Conservation (phyloP, 345 rosid genomes). For the Citrus glauca region DNA sequence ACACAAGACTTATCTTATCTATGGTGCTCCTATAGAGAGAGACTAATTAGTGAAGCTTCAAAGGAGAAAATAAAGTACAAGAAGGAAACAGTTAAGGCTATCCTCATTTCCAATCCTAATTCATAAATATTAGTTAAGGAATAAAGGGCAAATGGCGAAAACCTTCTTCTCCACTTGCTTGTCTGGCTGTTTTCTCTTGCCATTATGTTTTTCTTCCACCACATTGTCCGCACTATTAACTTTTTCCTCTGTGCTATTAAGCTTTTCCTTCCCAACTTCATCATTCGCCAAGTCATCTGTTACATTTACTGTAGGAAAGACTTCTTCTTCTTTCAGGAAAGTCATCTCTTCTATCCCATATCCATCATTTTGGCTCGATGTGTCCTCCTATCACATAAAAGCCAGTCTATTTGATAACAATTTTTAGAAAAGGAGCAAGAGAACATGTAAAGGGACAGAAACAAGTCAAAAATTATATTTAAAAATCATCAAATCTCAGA, state of each 20-base stretch:
- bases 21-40: background rate
- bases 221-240: conserved; percentile 35
- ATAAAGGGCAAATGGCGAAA: conserved; percentile 1
- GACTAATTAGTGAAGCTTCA: background rate
- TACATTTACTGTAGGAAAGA: conserved; percentile 40
- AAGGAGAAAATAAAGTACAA: conserved; percentile 6
- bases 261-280: conserved; percentile 35
- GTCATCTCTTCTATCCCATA: conserved; percentile 85
- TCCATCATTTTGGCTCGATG: conserved; percentile 26
- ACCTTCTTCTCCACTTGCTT: conserved; percentile 67
- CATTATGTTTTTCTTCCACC: conserved; percentile 36
- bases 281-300: conserved; percentile 36
- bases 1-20: background rate
- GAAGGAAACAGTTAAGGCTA: conserved; percentile 7
- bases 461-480: background rate
- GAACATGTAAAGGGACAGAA: background rate
- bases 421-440: background rate
- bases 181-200: conserved; percentile 71
- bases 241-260: conserved; percentile 39
- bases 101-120: background rate
- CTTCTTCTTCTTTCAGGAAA: conserved; percentile 72
- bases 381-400: conserved; percentile 40
- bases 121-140: background rate
- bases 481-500: background rate
- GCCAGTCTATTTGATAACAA: background rate